Evolutionary conservation across 768 basidiomycete genomes (phyloP), one percentile per base, ranked within the genome.

Genomic region (Chiua virens): DNA sequence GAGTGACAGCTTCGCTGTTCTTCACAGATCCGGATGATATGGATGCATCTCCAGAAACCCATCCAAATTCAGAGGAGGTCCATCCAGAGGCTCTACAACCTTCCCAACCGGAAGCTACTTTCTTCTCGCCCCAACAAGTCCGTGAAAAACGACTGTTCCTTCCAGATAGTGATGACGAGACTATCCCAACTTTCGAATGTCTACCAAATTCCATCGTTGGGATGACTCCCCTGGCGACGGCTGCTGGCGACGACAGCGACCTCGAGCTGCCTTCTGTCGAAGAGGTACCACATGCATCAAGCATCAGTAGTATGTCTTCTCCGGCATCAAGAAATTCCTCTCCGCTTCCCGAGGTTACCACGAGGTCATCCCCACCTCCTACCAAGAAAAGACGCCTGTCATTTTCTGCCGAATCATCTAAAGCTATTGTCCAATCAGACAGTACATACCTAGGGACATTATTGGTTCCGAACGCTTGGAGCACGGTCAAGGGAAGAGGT

Each of bases 381-480:
- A 49, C 69, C 2, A 87, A 87, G 67, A 83, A 74, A 58, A 77
- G 79, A 22, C 82, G 80, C 14, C 52, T 79, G 27, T 79, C 75
- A 1, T 61, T 65, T 38, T 57, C 66, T 15, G 35, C 50, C 7
- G 53, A 35, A 11, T 42, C 32, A 11, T 42, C 32, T 18, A 40
- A 55, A 58, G 21, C 56, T 54, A 20, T 56, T 45, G 36, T 55
- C 42, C 56, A 45, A 27, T 54, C 39, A 13, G 50, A 75, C 1
- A 73, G 66, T 28, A 57, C 59, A 11, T 90, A 87, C 61, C 58
- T 91, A 23, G 89, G 89, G 11, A 85, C 83, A 43, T 74, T 89
- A 44, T 54, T 89, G 10, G 77, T 89, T 21, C 76, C 79, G 20
- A 85, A 87, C 59, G 89, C 87, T 10, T 91, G 87, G 87, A 88